Base-by-base conservation (phyloP, 441 rosid genomes). In the Bocquillonia castaneifolia region DNA sequence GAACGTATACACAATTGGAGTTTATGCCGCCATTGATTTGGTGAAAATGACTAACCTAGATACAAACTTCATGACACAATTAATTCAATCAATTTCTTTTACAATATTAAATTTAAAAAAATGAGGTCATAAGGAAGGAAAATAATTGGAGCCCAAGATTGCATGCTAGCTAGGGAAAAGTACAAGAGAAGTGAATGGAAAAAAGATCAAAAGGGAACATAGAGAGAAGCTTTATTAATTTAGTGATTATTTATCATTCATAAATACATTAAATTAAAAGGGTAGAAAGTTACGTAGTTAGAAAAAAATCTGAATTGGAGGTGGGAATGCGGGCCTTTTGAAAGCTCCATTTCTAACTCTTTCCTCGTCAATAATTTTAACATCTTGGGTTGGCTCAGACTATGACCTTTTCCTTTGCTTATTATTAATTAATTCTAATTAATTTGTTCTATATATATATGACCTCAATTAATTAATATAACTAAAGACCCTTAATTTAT, bases 301-400 rank as follows among this genome's bases (percentile, higher is more conserved):
- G 59, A 55, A 64, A 61, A 51, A 50, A 32, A 1, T 39, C 54
- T 44, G 68, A 12, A 50, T 26, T 52, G 10, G 36, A 15, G 56
- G 68, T 55, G 63, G 68, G 63, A 26, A 6, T 23, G 55, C n/a
- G 54, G 67, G 66, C 52, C 67, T 53, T n/a, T 0, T 34, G 74
- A 63, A 32, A 64, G 68, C 3, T 5, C 58, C 69, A 64, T 64
- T 71, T 71, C 68, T 54, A 57, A 44, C 67, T 45, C 53, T 77
- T 78, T 74, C 72, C 65, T 66, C 58, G 75, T 77, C 84, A 74
- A 80, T 80, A 47, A 80, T 82, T 80, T 61, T 73, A 48, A 63
- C 32, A 59, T n/a, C 26, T 58, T 62, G 52, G 75, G 83, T 54
- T 68, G 78, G 68, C 79, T 26, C 29, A 66, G 77, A 66, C 62